Evolutionary conservation across 2,329 filamentous ascomycete species (phyloP).

Genomic region (Mariannaea elegans): DNA sequence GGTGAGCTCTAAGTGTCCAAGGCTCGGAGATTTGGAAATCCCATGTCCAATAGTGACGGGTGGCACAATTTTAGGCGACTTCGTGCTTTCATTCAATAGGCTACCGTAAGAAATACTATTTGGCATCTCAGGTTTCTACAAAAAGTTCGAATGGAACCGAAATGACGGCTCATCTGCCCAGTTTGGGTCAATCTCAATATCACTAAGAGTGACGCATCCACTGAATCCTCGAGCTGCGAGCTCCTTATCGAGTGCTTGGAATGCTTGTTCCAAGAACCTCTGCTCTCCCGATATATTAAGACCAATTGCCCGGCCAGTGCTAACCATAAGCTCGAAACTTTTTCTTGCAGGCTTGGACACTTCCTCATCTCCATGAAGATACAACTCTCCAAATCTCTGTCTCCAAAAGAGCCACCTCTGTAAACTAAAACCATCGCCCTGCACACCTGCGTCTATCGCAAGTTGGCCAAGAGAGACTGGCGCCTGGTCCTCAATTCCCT

Average conservation of each 20-base stretch:
- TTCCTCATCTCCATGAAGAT: not conserved
- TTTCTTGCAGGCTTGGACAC: not conserved
- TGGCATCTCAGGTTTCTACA: not conserved
- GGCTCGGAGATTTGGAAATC: too few relatives aligned
- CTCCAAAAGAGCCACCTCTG: slow-evolving; percentile 2
- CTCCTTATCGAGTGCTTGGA: not conserved
- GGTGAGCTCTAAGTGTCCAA: too few relatives aligned
- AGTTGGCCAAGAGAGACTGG: not conserved
- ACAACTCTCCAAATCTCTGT: not conserved
- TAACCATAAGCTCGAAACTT: not conserved
- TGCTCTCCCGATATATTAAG: slow-evolving; percentile 2
- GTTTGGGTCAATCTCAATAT: slow-evolving; percentile 8
- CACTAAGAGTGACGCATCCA: not conserved
- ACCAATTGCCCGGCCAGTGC: not conserved
- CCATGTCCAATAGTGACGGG: too few relatives aligned
- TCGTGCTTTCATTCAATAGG: not conserved
- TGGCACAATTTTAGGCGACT: too few relatives aligned
- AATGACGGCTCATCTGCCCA: not conserved
- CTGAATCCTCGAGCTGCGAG: not conserved
- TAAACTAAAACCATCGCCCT: not conserved
- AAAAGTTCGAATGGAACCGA: not conserved
- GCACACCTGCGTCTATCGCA: not conserved
- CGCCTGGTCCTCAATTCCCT: not conserved
- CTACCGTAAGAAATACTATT: not conserved
- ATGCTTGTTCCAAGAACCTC: not conserved